A percentile compares a stretch with the other conserved stretches of the same genome.
phyloP scores from a whole-genome alignment of 164 flowering plant species.

The Buxus sempervirens region DNA sequence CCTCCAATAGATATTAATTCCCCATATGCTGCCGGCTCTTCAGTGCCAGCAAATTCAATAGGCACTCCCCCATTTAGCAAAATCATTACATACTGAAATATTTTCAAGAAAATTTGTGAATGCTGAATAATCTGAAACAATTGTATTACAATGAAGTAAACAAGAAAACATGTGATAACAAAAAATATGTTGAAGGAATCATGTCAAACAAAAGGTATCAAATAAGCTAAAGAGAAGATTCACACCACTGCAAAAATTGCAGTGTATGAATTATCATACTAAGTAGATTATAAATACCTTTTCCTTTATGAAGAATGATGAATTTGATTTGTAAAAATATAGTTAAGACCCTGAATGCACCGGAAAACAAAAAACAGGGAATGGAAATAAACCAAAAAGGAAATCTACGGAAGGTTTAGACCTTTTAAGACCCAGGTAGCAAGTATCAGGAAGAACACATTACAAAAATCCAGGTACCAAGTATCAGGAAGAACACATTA shows the following conservation, averaged over 20 bases:
- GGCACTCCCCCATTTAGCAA: conserved; percentile 85
- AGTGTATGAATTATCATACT: too few relatives aligned
- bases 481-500: too few relatives aligned
- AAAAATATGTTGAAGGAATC: too few relatives aligned
- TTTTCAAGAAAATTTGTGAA: not conserved
- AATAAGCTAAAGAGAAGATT: not conserved
- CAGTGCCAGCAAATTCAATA: conserved; percentile 80
- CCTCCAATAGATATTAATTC: conserved; percentile 89
- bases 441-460: too few relatives aligned
- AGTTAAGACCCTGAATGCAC: too few relatives aligned
- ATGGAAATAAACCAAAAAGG: too few relatives aligned
- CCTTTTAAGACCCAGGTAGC: too few relatives aligned
- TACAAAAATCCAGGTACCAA: too few relatives aligned
- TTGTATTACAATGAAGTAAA: not conserved
- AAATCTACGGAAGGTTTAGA: too few relatives aligned
- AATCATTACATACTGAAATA: conserved; percentile 84
- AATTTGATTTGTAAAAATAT: too few relatives aligned
- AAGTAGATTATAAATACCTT: not conserved
- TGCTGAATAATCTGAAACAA: not conserved
- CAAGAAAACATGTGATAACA: not conserved
- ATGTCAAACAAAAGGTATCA: not conserved
- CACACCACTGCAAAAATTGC: not conserved
- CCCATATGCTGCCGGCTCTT: conserved; percentile 92
- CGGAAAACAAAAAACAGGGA: too few relatives aligned
- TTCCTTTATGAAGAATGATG: too few relatives aligned